Evolutionary conservation across 2,329 filamentous ascomycete genomes (phyloP), one percentile per base, ranked within the genome.

Genomic region (Cryoendolithus antarcticus): DNA sequence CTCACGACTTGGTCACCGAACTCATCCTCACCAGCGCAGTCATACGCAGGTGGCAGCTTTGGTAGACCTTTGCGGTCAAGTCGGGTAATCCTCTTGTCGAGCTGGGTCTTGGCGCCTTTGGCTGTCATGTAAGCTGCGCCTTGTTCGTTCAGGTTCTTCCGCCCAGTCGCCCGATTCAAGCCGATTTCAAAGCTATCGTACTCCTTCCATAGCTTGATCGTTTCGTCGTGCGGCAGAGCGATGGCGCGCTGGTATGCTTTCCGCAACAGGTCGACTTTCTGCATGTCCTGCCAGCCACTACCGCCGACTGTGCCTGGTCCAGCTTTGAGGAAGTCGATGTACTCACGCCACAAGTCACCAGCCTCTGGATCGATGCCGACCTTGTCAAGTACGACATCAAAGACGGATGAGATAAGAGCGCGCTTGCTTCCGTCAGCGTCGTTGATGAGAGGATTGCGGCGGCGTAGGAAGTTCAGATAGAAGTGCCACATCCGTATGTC

Each of bases 181-280:
- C 80, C 77, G 75, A 91, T 86, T 63, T 98, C 91, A 55, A 98
- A 98, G 49, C 84, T 80, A 58, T 96, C 88, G 56, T 98, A 98
- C 55, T 98, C 89, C 59, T 93, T 94, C 93, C 91, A 98, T 9
- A 98, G 66, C 38, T 73, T 74, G 54, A 89, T 84, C 35, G 93
- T 76, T 27, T 81, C 82, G 39, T 80, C 76, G 46, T 86, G 93
- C 4, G 93, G 93, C 30, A 95, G 76, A 48, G 77, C 80, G 42
- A 95, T 84, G 9, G 89, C 89, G 38, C 81, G 81, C 53, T 95
- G 88, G 58, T 95, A 98, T 1, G 85, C 83, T 58, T 93, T 93
- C 43, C 91, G 80, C 37, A 98, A 65, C 50, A 83, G 71, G 53
- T 98, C 91, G 82, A 94, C 93, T 69, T 98, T 98, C 58, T 96